phyloP scores from a whole-genome alignment of 176 grass and related monocot genomes.

The Zoysia pacifica region DNA sequence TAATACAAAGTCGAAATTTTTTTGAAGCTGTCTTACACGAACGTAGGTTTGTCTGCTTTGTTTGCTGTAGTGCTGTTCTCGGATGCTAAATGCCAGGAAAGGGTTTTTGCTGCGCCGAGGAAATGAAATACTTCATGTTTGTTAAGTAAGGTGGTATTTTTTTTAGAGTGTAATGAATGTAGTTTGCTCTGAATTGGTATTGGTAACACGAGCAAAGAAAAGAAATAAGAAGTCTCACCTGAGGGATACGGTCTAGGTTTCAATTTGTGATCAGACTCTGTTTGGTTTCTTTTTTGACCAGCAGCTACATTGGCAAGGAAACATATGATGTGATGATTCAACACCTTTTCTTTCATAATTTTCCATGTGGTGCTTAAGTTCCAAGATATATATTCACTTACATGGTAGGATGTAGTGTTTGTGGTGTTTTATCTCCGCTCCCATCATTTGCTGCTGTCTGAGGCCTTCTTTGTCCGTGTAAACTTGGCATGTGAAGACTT shows the following conservation, averaged over 20 bases:
- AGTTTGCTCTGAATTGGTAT: slow-evolving; percentile 4
- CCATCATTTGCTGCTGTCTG: slow-evolving; percentile 71
- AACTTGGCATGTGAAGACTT: slow-evolving; percentile 71
- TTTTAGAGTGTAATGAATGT: background rate
- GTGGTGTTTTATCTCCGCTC: slow-evolving; percentile 61
- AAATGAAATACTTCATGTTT: background rate
- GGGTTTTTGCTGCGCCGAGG: slow-evolving; percentile 72
- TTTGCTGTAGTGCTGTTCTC: slow-evolving; percentile 48
- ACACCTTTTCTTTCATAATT: background rate
- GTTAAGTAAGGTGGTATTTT: background rate
- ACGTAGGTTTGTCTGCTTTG: slow-evolving; percentile 37
- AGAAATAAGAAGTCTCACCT: slow-evolving; percentile 46
- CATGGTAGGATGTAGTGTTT: slow-evolving; percentile 94
- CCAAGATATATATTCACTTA: slow-evolving; percentile 48
- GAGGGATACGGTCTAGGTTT: slow-evolving; percentile 66
- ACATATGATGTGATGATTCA: slow-evolving; percentile 19
- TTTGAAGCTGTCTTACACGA: slow-evolving; percentile 46
- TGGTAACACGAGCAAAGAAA: slow-evolving; percentile 10
- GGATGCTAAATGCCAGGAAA: slow-evolving; percentile 91
- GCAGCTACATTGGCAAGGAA: slow-evolving; percentile 54
- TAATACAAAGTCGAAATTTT: background rate
- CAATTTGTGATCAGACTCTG: slow-evolving; percentile 45
- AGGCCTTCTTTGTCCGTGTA: slow-evolving; percentile 80
- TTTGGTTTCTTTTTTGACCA: slow-evolving; percentile 46
- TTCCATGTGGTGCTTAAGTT: background rate